Conservation (phyloP, 2,329 filamentous ascomycete species). For the Exophiala phaeomuriformis region DNA sequence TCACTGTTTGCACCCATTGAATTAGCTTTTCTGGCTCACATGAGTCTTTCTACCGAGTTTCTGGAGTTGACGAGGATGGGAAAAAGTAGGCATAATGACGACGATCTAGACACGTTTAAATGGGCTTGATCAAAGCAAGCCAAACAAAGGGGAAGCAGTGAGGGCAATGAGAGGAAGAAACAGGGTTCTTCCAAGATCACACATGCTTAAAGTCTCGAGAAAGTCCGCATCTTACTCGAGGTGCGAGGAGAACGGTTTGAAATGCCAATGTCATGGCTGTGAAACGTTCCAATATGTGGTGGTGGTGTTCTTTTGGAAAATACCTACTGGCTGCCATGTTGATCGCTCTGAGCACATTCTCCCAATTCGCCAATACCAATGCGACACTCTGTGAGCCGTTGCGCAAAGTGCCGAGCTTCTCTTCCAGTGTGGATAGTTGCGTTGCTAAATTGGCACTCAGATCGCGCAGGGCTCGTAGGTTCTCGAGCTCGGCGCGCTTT, state of each 20-base stretch:
- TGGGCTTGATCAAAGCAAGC: no score
- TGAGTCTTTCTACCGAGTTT: background rate
- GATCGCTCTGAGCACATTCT: conserved; percentile 57
- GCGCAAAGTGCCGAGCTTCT: conserved; percentile 53
- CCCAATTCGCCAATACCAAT: conserved; percentile 61
- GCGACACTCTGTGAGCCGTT: conserved; percentile 60
- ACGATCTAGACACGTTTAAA: no score
- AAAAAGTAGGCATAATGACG: no score
- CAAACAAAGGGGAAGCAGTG: no score
- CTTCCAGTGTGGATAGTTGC: conserved; percentile 57
- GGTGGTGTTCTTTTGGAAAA: background rate
- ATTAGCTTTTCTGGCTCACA: background rate
- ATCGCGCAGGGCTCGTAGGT: conserved; percentile 54
- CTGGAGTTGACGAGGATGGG: background rate
- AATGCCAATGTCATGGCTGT: no score
- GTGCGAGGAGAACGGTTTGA: no score
- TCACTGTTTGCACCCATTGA: conserved; percentile 12
- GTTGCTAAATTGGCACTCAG: conserved; percentile 54
- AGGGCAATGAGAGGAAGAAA: no score
- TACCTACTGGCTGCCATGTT: conserved; percentile 56
- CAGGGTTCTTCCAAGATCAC: no score
- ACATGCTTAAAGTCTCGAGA: background rate
- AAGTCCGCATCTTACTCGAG: background rate
- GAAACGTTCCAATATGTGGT: no score
- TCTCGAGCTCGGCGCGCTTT: conserved; percentile 57